These are phyloP conservation scores for Hericium rajendrae DNA, from an alignment of 768 basidiomycete genomes.

Conservation along the genomic window DNA sequence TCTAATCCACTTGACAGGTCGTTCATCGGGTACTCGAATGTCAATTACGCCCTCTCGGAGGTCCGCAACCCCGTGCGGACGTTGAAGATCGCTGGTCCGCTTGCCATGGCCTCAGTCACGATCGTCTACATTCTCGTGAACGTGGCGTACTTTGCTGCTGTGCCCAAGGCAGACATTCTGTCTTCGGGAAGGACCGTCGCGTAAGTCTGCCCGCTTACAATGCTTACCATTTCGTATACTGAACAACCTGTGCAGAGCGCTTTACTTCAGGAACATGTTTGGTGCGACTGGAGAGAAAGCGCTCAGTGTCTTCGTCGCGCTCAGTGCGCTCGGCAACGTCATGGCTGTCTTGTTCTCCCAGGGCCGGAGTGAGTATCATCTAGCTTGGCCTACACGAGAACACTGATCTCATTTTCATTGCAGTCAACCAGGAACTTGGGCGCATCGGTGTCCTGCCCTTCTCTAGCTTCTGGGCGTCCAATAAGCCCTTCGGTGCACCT, in stretches of 20 bases:
- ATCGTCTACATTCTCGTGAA: conserved; percentile 56
- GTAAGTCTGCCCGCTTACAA: conserved; percentile 26
- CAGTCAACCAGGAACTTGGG: conserved; percentile 67
- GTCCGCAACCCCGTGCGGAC: conserved; percentile 60
- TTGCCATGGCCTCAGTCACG: conserved; percentile 52
- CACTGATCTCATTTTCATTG: conserved; percentile 11
- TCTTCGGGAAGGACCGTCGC: conserved; percentile 59
- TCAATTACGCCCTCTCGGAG: conserved; percentile 68
- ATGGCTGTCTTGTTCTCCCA: conserved; percentile 56
- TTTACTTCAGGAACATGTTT: conserved; percentile 70
- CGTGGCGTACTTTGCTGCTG: conserved; percentile 65
- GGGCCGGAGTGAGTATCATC: conserved; percentile 40
- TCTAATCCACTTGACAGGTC: conserved; percentile 34
- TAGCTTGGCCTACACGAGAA: background rate
- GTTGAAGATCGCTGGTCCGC: conserved; percentile 59
- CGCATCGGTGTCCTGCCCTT: conserved; percentile 61
- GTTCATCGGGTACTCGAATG: conserved; percentile 63
- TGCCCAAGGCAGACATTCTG: conserved; percentile 60
- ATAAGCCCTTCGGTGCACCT: conserved; percentile 62
- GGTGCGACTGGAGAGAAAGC: conserved; percentile 51
- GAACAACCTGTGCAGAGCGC: conserved; percentile 31
- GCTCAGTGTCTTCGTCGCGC: conserved; percentile 50
- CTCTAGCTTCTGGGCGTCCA: conserved; percentile 60
- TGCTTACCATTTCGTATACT: background rate
- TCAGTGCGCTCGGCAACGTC: conserved; percentile 58